Base-by-base conservation (phyloP, 1,139 yeast species). In the Lizanozyma gosingica region DNA sequence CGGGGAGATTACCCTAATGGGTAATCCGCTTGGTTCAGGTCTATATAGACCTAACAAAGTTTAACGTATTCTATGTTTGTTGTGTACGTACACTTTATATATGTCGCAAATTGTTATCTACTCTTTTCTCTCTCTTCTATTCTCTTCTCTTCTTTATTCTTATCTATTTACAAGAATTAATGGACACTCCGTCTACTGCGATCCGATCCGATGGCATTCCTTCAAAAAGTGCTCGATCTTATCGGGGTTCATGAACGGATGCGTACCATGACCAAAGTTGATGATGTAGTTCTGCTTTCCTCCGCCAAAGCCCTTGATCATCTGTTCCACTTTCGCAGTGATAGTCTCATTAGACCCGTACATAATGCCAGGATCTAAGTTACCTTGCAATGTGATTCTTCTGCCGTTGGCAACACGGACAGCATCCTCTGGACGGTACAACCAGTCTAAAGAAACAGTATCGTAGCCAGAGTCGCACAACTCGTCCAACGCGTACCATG, bases 211-310 rank as follows among this genome's bases (percentile, higher is more conserved):
- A 60, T 87, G 96, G 52, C 94, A 84, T 59, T 87, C 97, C 59
- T 85, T 68, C 56, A 92, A 69, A 66, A 92, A 92, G 63, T 78
- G 85, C 43, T 76, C 81, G 44, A 92, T 75, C 59, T 83, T 83
- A 48, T 84, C 95, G 8, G 97, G 95, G 49, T 86, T 83, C 95
- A 92, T 86, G 62, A 85, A 86, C 17, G 97, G 97, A 59, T 88
- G 97, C 29, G 97, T 92, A 22, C 98, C 98, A 55, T 92, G 98
- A 38, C 98, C 98, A 58, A 92, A 83, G 65, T 92, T 92, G 50
- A 90, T 82, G 48, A 92, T 90, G 63, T 92, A 92, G 55, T 82
- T 77, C 56, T 85, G 80, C 59, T 87, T 88, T 18, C 97, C 97
- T 37, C 94, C 94, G 15, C 94, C 94, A 56, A 92, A 92, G 4